Conservation (phyloP, 2,329 filamentous ascomycete species). For the Sphaerulina vaccinii region DNA sequence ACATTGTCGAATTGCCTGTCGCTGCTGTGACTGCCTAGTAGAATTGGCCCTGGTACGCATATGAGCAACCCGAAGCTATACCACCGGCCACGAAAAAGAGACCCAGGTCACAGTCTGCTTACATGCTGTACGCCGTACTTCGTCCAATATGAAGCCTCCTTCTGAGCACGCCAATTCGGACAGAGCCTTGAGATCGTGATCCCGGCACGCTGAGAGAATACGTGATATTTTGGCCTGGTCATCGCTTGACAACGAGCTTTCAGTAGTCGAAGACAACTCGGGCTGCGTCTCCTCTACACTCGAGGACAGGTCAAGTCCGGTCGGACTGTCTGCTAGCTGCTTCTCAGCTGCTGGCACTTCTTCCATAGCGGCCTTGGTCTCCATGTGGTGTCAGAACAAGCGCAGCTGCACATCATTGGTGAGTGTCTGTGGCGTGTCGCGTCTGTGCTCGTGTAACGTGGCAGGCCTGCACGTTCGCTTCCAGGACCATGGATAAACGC, state of each 20-base stretch:
- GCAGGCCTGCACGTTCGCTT: slow-evolving; percentile 10
- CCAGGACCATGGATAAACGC: slow-evolving; percentile 7
- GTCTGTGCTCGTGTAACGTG: background rate
- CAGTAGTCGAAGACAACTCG: background rate
- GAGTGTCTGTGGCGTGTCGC: background rate
- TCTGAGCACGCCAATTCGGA: slow-evolving; percentile 44
- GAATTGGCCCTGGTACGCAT: slow-evolving; percentile 58
- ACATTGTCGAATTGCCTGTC: slow-evolving; percentile 21
- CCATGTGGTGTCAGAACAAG: background rate
- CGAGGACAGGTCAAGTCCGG: background rate
- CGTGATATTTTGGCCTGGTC: slow-evolving; percentile 17
- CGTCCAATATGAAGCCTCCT: slow-evolving; percentile 49
- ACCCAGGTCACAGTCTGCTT: slow-evolving; percentile 27
- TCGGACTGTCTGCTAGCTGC: background rate
- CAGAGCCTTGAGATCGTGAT: slow-evolving; percentile 42
- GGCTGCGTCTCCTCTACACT: background rate
- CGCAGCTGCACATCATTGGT: slow-evolving; percentile 10
- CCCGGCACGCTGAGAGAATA: slow-evolving; percentile 45
- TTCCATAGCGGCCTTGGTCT: background rate
- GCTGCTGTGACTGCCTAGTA: slow-evolving; percentile 44
- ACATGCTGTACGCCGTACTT: slow-evolving; percentile 74
- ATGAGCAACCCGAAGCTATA: background rate
- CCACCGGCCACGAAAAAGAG: background rate
- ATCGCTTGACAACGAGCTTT: slow-evolving; percentile 7
- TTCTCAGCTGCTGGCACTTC: background rate